Evolutionary conservation across 139 green algal species (phyloP), one percentile per base, ranked within the genome.

Genomic region (Chlamydomonas applanata): DNA sequence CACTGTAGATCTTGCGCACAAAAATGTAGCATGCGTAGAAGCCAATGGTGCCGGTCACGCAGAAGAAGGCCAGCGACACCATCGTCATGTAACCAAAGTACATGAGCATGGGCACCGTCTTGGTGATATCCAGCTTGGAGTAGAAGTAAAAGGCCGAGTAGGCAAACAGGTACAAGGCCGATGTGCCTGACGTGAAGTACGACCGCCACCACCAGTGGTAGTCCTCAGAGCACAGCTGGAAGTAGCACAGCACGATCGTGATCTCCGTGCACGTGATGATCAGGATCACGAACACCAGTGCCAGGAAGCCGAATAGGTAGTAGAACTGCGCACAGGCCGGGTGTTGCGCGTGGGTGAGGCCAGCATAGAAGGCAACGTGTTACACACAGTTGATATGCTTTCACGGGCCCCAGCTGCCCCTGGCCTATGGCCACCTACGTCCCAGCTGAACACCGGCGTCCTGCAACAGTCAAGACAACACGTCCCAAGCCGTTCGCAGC

Each of bases 181-280:
- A 96, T 14, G 88, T 90, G 56, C 93, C 96, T 5, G 89, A 93
- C 3, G 94, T 97, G 77, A 98, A 91, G 87, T 96, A 99, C 20
- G 95, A 75, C 19, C 94, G 79, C 96, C 95, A 98, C 94, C 94
- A 98, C 94, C 93, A 98, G 74, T 93, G 86, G 86, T 98, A 98
- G 85, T 98, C 93, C 80, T 98, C 94, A 16, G 77, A 86, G 79
- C 85, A 90, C 45, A 88, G 79, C 73, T 97, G 92, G 90, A 99
- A 99, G 90, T 99, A 99, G 85, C 89, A 96, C 67, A 99, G 90
- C 82, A 99, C 96, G 66, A 99, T 97, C 22, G 96, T 95, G 84
- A 99, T 99, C 85, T 99, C 96, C 11, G 94, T 90, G 82, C 94
- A 99, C 16, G 96, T 99, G 81, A 99, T 85, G 79, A 96, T 84